Base-by-base conservation (phyloP, 1,139 yeast species). In the Pichia sp. region DNA sequence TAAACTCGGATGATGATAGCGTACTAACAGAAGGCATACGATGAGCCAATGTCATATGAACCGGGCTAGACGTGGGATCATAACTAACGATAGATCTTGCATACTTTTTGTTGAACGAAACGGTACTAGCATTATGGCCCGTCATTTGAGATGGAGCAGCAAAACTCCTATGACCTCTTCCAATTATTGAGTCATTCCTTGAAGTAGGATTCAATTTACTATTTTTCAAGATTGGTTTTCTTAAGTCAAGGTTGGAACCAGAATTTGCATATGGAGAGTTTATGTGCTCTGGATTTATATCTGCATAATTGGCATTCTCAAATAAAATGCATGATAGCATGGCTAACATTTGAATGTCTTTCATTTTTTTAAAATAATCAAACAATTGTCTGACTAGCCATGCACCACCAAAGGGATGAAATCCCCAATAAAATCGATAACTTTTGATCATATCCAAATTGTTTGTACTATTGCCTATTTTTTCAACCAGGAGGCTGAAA, bases 321-420 rank as follows among this genome's bases (percentile, higher is more conserved):
- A 63, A 71, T 47, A 76, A 55, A 3, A 87, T 73, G 64, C 95
- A 86, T 2, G 94, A 78, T 58, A 88, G 65, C 85, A 85, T 83
- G 1, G 95, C 96, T 27, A 92, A 68, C 95, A 90, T 87, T 60
- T 90, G 97, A 27, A 86, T 66, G 56, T 90, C 84, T 3, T 81
- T 79, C 42, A 69, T 61, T 37, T 57, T 64, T 55, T 83, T 94
- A 57, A 82, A 88, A 54, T 82, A 81, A 1, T 65, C 60, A 58
- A 90, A 70, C 41, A 88, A 67, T 51, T 79, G 78, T 36, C 71
- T 71, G 0, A 87, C 69, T n/a, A 87, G 65, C 84, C 92, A 81
- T 4, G 72, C 59, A n/a, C 80, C 75, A 0, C 96, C 95, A 60
- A 83, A 75, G 0, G 94, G 92, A 60, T 86, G 95, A 4, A 75